These are phyloP conservation scores for Phytopythium kandeliae DNA, from an alignment of 352 stramenopile species.

Conservation along the genomic window DNA sequence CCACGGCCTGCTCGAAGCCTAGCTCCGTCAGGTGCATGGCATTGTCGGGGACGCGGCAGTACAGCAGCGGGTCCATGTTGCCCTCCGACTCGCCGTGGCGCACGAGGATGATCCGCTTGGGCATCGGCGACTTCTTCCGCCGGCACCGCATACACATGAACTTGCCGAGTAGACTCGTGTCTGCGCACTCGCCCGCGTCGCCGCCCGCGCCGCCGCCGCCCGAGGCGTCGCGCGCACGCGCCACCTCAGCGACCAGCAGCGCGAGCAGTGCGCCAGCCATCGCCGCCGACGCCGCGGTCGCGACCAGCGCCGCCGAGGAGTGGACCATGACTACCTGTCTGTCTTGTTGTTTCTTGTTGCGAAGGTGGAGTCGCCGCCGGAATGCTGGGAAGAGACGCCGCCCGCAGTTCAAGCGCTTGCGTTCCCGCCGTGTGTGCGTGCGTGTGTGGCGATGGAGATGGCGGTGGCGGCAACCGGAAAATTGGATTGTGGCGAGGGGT, in stretches of 20 bases:
- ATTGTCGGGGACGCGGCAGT: conserved; percentile 73
- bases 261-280: conserved; percentile 36
- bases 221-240: conserved; percentile 3
- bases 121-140: conserved; percentile 37
- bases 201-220: not conserved
- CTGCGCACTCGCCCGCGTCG: conserved; percentile 7
- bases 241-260: conserved; percentile 14
- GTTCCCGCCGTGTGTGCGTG: too few species aligned
- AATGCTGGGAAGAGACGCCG: not conserved
- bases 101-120: conserved; percentile 80
- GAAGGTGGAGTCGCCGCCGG: not conserved
- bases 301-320: conserved; percentile 34
- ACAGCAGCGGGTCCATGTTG: conserved; percentile 80
- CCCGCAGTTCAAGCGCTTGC: not conserved
- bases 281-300: conserved; percentile 36
- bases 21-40: conserved; percentile 79
- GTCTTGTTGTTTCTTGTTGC: not conserved
- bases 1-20: conserved; percentile 70
- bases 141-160: conserved; percentile 37
- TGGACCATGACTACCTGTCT: conserved; percentile 27
- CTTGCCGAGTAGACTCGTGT: conserved; percentile 16
- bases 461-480: not conserved
- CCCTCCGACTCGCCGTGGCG: conserved; percentile 81
- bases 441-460: not conserved
- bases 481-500: conserved; percentile 4